Percentiles rank a stretch among this genome's conserved stretches.
These are phyloP conservation scores for Leptomonas pyrrhocoris DNA, from an alignment of 208 protist species.

Conservation along the genomic window DNA sequence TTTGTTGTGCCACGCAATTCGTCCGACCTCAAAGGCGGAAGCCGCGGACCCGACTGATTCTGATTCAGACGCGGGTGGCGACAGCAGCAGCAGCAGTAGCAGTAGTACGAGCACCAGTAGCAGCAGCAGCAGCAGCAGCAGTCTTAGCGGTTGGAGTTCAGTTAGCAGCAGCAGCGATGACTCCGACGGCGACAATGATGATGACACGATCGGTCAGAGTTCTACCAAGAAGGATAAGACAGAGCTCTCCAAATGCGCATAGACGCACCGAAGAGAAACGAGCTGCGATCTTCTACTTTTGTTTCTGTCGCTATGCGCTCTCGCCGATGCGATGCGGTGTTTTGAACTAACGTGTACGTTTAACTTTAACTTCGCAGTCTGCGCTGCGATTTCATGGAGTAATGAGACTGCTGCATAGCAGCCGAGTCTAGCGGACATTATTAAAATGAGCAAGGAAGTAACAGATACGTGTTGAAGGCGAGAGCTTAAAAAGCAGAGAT, in stretches of 20 bases:
- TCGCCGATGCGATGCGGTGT: too few species aligned
- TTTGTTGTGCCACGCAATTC: conserved; percentile 65
- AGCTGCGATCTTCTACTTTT: not conserved
- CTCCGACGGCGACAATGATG: conserved; percentile 16
- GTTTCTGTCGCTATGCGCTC: too few species aligned
- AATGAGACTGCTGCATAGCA: too few species aligned
- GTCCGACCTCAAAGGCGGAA: conserved; percentile 47
- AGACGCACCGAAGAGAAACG: not conserved
- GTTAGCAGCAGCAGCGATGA: conserved; percentile 12
- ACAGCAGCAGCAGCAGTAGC: conserved; percentile 20
- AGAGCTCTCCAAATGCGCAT: not conserved
- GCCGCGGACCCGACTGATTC: conserved; percentile 15
- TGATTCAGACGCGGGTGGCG: conserved; percentile 28
- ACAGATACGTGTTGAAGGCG: too few species aligned
- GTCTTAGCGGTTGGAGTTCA: conserved; percentile 6
- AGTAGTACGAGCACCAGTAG: conserved; percentile 22
- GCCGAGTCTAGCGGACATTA: too few species aligned
- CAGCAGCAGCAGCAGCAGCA: conserved; percentile 10
- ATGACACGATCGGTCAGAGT: not conserved
- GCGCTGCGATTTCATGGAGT: too few species aligned
- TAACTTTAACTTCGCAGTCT: too few species aligned
- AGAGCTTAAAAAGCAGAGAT: too few species aligned
- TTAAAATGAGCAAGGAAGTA: too few species aligned
- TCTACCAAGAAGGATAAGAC: conserved; percentile 1
- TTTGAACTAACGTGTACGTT: too few species aligned